Conservation (phyloP, 148 eudicot species). For the Cornus suecica region DNA sequence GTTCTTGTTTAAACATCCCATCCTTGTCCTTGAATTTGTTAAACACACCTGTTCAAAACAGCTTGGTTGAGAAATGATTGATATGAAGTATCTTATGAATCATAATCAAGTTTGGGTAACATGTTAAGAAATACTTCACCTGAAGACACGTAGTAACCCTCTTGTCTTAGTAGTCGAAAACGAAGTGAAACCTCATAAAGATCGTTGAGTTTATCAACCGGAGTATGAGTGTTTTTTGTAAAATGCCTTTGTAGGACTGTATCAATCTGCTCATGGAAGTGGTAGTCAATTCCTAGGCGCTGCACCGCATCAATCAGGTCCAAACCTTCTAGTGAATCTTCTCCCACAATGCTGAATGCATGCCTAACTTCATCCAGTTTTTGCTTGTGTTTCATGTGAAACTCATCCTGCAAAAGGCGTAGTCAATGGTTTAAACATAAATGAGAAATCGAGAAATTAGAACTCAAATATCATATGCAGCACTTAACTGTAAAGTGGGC, state of each 20-base stretch:
- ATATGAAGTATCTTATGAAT: neutral
- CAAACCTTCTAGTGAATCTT: conserved; percentile 13
- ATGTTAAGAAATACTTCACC: conserved; percentile 23
- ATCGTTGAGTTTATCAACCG: neutral
- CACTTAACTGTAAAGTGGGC: neutral
- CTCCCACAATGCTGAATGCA: neutral
- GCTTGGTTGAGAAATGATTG: too few relatives aligned
- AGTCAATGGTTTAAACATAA: neutral
- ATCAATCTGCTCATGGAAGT: conserved; percentile 42
- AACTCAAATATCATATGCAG: too few relatives aligned
- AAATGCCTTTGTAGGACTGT: conserved; percentile 12
- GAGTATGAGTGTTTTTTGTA: neutral
- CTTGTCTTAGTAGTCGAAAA: conserved; percentile 51
- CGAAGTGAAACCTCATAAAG: conserved; percentile 40
- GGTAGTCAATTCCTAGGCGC: conserved; percentile 33
- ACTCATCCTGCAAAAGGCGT: conserved; percentile 5
- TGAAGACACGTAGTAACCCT: conserved; percentile 36
- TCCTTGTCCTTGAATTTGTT: conserved; percentile 34
- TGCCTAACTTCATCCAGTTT: conserved; percentile 6
- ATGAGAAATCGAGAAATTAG: neutral
- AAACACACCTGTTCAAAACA: conserved; percentile 35
- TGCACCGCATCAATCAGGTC: conserved; percentile 28
- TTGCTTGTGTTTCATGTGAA: neutral
- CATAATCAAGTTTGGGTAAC: neutral
- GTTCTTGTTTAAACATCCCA: conserved; percentile 34